These are phyloP conservation scores for Kluyveromyces wickerhamii DNA, from an alignment of 805 yeast species.

Conservation along the genomic window DNA sequence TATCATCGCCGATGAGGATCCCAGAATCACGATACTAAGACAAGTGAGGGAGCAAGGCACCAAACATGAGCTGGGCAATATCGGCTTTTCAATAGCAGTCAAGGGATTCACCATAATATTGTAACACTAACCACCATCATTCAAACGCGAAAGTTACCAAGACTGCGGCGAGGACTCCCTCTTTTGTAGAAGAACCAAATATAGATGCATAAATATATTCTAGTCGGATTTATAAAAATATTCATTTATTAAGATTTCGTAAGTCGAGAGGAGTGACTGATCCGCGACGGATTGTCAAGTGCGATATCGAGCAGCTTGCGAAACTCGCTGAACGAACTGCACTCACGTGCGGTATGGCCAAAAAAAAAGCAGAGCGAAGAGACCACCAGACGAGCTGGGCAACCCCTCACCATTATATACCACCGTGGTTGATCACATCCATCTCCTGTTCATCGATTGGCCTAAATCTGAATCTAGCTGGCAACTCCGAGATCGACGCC, in stretches of 20 bases:
- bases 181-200: no score
- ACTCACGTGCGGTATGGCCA: no score
- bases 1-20: slow-evolving; percentile 36
- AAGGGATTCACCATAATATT: slow-evolving; percentile 18
- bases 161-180: no score
- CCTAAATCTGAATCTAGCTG: slow-evolving; percentile 64
- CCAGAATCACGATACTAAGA: slow-evolving; percentile 45
- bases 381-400: slow-evolving; percentile 28
- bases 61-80: slow-evolving; percentile 31
- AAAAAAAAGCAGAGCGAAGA: background rate
- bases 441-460: slow-evolving; percentile 60
- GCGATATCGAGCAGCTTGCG: no score
- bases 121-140: slow-evolving; percentile 1
- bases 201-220: no score
- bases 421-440: slow-evolving; percentile 74
- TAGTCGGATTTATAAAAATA: no score
- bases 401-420: slow-evolving; percentile 58
- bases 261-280: no score
- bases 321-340: no score
- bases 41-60: slow-evolving; percentile 39
- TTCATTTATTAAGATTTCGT: no score
- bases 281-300: no score
- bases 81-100: slow-evolving; percentile 23
- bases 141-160: no score
- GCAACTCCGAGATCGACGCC: slow-evolving; percentile 55